Evolutionary conservation across 306 rosid species (phyloP), one percentile per base, ranked within the genome.

Genomic region (Castanea crenata): DNA sequence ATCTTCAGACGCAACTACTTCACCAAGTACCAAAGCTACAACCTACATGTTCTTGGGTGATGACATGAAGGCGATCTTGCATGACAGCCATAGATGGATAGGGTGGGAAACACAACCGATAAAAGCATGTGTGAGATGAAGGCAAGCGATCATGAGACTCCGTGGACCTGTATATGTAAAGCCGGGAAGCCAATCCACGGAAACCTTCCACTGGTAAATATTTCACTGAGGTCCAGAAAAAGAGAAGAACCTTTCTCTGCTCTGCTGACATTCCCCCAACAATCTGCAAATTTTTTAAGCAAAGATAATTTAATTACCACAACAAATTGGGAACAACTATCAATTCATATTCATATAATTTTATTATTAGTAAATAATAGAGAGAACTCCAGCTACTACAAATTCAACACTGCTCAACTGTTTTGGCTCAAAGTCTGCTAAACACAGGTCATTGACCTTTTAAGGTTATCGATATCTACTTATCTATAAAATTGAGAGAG

Each of bases 181-280:
- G 91, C 84, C 83, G 85, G 13, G 97, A 91, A 76, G 86, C 77
- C 83, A 94, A 86, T 23, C 98, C 98, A 64, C 55, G 72, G 80
- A 94, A 94, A 52, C 97, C 98, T 84, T 94, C 97, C 27, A 85
- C 91, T n/a, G 99, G 99, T 78, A 92, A 89, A 86, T 92, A 87
- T 86, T 91, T 91, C 77, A 94, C 76, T 7, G 99, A 91, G 10
- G 97, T 94, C 99, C 99, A 92, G 74, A 92, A 92, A 83, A 92
- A 92, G 71, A 94, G 90, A 75, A 94, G 97, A 81, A 81, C 82
- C 88, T 85, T 87, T 81, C 86, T 91, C 84, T 89, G 92, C 86
- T 94, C 89, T 6, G 86, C 82, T 1, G 97, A 80, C 99, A 94
- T 91, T 62, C 73, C 86, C 73, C 85, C 86, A 20, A 94, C 95